Evolutionary conservation across 139 green algal genomes (phyloP), one percentile per base, ranked within the genome.

Genomic region (Penium margaritaceum): DNA sequence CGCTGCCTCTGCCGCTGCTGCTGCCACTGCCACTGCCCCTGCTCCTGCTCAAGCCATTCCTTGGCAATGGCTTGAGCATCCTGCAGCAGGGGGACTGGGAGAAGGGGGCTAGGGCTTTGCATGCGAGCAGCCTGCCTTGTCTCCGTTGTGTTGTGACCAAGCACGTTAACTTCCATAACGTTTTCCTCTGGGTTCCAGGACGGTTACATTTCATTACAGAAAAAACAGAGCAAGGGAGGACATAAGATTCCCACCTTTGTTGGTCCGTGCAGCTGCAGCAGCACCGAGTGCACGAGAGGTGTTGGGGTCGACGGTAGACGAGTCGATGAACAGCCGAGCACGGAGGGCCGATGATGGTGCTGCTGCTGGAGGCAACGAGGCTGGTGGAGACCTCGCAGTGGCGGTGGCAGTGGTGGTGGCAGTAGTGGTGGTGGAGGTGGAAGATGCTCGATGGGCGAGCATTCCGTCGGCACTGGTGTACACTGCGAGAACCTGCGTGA

Each of bases 231-330:
- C 35, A 6, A 32, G 9, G 36, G 6, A 64, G 6, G 55, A 32
- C 35, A 32, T 7, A 32, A 37, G 6, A 64, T n/a, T n/a, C n/a
- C n/a, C n/a, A 32, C 7, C 9, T 7, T 12, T 32, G 9, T 12
- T 29, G 36, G n/a, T n/a, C n/a, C n/a, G n/a, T n/a, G n/a, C n/a
- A n/a, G n/a, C n/a, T 0, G 66, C 85, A 1, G 57, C 74, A 1
- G 66, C 68, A 0, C 77, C 76, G 41, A 89, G 19, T 14, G 77
- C 54, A 2, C 57, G 43, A 6, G 69, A 63, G 1, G 82, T 86
- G 29, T 61, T 17, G 3, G 85, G 85, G 54, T 88, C 83, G 1
- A 89, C 84, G 24, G 85, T 89, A 54, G 72, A 84, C 32, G 46
- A 81, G 57, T 89, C 85, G 9, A 89, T 81, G 1, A 89, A 67